Percentiles rank a stretch among this genome's conserved stretches.
Conservation (phyloP, 805 yeast species). For the Pichia phayaonensis region DNA sequence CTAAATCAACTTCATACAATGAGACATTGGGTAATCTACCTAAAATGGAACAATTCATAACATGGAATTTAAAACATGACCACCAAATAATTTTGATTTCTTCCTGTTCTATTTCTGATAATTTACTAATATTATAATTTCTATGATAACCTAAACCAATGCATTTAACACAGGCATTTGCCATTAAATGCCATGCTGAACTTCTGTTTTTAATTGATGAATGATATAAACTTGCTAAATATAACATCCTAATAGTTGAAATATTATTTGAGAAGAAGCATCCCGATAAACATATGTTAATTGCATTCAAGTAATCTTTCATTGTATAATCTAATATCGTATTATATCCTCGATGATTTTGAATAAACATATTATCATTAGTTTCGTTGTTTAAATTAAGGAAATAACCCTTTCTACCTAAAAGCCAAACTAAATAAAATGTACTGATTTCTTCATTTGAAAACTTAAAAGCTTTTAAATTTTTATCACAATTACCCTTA, state of each 20-base stretch:
- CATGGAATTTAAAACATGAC: constrained; percentile 31
- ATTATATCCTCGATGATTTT: background rate
- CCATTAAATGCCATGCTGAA: constrained; percentile 32
- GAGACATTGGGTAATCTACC: constrained; percentile 30
- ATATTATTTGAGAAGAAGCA: constrained; percentile 28
- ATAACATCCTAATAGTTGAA: constrained; percentile 29
- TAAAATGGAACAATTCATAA: constrained; percentile 27
- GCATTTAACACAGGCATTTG: constrained; percentile 32
- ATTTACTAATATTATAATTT: constrained; percentile 16
- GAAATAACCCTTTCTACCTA: constrained; percentile 18
- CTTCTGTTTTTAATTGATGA: constrained; percentile 31
- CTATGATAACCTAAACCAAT: constrained; percentile 32
- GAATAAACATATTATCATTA: background rate
- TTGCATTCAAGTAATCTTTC: constrained; percentile 24
- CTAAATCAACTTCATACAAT: constrained; percentile 29
- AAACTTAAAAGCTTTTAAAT: constrained; percentile 1
- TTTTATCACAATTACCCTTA: background rate
- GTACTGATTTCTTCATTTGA: constrained; percentile 26
- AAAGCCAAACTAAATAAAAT: constrained; percentile 33
- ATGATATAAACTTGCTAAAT: constrained; percentile 29
- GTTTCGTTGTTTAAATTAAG: constrained; percentile 3
- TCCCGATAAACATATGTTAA: constrained; percentile 29
- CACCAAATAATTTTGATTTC: constrained; percentile 27
- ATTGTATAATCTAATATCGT: constrained; percentile 15
- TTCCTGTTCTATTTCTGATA: constrained; percentile 16